These are phyloP conservation scores for Lentinula edodes DNA, from an alignment of 768 basidiomycete species.

Conservation along the genomic window DNA sequence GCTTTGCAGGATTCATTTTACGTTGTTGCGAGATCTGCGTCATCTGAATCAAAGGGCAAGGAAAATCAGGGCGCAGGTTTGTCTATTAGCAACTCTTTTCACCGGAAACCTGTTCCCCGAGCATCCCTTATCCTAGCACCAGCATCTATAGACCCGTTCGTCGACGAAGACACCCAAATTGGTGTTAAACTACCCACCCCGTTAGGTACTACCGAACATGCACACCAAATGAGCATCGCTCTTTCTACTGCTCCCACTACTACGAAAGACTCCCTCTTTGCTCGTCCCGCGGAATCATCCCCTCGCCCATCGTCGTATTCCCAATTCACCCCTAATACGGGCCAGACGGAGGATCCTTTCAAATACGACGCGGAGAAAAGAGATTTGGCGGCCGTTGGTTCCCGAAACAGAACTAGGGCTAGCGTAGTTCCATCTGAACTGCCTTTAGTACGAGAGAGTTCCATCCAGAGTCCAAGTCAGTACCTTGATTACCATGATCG, in stretches of 20 bases:
- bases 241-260: neutral
- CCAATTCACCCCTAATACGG: neutral
- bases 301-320: neutral
- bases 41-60: conserved; percentile 14
- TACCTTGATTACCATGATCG: neutral
- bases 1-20: conserved; percentile 8
- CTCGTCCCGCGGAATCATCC: neutral
- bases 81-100: neutral
- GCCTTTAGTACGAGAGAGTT: neutral
- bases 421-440: neutral
- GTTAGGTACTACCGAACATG: neutral
- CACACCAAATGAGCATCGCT: conserved; percentile 1
- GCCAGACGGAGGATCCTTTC: neutral
- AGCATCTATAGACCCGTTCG: conserved; percentile 10
- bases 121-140: neutral
- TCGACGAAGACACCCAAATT: neutral
- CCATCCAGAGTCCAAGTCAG: neutral
- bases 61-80: neutral
- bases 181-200: neutral
- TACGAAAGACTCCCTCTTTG: neutral
- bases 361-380: neutral
- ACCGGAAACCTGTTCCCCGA: neutral
- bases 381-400: neutral
- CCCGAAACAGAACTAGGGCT: neutral
- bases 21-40: conserved; percentile 1